Evolutionary conservation across 2,329 filamentous ascomycete species (phyloP).

Genomic region (Cladobotryum protrusum): DNA sequence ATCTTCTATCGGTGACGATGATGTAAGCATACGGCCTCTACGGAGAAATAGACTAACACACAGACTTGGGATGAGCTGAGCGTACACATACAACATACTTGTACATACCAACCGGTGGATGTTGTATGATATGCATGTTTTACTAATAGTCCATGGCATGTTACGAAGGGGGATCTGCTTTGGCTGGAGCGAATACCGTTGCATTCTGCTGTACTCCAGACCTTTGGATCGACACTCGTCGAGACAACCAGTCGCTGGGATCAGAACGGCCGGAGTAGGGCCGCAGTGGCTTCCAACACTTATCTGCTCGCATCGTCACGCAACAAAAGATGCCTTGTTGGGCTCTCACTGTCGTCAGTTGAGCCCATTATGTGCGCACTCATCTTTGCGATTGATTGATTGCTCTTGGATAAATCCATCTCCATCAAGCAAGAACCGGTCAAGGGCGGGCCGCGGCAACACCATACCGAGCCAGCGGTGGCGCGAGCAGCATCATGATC

Average conservation of each 20-base stretch:
- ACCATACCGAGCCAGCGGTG: not conserved
- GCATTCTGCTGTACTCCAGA: constrained; percentile 3
- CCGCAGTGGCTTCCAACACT: constrained; percentile 15
- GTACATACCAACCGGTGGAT: too few species aligned
- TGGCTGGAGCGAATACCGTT: constrained; percentile 6
- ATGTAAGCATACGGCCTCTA: too few species aligned
- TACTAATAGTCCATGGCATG: too few species aligned
- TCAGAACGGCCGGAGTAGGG: constrained; percentile 25
- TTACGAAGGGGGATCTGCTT: constrained; percentile 1
- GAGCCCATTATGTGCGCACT: not conserved
- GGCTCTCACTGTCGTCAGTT: too few species aligned
- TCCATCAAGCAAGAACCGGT: not conserved
- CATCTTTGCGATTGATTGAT: constrained; percentile 3
- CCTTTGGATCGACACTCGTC: constrained; percentile 22
- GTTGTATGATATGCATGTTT: too few species aligned
- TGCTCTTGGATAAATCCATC: not conserved
- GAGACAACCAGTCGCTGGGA: constrained; percentile 20
- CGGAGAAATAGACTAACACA: too few species aligned
- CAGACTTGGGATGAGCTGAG: too few species aligned
- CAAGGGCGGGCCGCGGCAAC: constrained; percentile 7
- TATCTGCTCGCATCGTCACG: too few species aligned
- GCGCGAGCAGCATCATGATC: not conserved
- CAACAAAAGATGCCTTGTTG: too few species aligned
- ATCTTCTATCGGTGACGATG: too few species aligned
- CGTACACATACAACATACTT: too few species aligned